These are phyloP conservation scores for Trypanosoma melophagium DNA, from an alignment of 208 protist species.

Conservation along the genomic window DNA sequence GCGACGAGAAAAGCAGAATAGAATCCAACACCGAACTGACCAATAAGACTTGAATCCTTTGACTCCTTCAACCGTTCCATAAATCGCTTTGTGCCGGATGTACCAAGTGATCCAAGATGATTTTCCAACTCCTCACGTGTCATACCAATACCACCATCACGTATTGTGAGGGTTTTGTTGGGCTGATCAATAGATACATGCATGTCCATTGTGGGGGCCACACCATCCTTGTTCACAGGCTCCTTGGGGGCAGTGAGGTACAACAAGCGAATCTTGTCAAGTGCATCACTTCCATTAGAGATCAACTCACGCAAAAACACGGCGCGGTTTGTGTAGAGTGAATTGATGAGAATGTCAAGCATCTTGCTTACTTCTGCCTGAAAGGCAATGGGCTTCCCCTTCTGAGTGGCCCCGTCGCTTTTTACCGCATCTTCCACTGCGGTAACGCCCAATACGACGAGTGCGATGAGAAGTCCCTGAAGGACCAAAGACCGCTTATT, in stretches of 20 bases:
- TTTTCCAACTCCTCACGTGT: conserved; percentile 98
- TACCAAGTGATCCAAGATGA: conserved; percentile 99
- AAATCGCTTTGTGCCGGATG: conserved; percentile 98
- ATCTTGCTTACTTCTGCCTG: conserved; percentile 97
- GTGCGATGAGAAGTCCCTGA: conserved; percentile 34
- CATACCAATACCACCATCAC: conserved; percentile 99
- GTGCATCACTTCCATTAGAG: conserved; percentile 99
- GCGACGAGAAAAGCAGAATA: conserved; percentile 99
- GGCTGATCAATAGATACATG: conserved; percentile 86
- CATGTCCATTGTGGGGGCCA: conserved; percentile 89
- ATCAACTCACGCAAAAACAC: conserved; percentile 99
- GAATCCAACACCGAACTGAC: conserved; percentile 99
- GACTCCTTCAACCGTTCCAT: conserved; percentile 81
- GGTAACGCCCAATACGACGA: conserved; percentile 41
- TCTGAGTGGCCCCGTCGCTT: conserved; percentile 8
- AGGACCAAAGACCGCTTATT: conserved; percentile 8
- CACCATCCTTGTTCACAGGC: conserved; percentile 76
- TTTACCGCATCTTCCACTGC: conserved; percentile 6
- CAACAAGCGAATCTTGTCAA: conserved; percentile 99
- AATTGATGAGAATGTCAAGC: conserved; percentile 99
- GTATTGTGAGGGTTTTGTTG: conserved; percentile 94
- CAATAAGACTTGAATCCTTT: conserved; percentile 97
- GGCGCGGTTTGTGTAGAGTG: conserved; percentile 99
- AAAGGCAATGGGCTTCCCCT: conserved; percentile 85
- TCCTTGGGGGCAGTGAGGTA: conserved; percentile 93